Conservation (phyloP, 2,329 filamentous ascomycete species). For the Epichloe elymi region DNA sequence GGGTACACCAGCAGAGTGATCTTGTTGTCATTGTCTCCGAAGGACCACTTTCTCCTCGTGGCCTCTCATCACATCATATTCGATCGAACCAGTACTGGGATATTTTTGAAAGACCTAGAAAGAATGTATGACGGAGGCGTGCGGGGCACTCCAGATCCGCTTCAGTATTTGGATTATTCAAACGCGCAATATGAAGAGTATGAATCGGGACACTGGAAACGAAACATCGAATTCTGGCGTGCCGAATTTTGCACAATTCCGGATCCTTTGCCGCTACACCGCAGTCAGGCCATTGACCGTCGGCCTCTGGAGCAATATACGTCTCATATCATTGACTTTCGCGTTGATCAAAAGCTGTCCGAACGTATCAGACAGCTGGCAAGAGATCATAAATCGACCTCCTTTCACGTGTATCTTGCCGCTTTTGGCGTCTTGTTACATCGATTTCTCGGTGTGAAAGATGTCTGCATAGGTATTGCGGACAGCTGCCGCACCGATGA, state of each 20-base stretch:
- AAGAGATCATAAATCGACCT: constrained; percentile 5
- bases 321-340: background rate
- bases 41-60: background rate
- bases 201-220: background rate
- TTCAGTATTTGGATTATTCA: background rate
- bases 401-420: constrained; percentile 34
- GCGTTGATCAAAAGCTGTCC: background rate
- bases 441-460: constrained; percentile 17
- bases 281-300: background rate
- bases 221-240: background rate
- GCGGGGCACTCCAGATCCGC: background rate
- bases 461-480: constrained; percentile 34
- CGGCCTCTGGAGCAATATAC: background rate
- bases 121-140: background rate
- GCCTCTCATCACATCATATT: background rate
- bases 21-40: background rate
- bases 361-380: background rate
- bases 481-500: constrained; percentile 22
- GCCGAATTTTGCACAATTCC: background rate
- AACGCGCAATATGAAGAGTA: background rate
- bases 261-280: background rate
- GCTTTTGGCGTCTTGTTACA: constrained; percentile 25
- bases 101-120: background rate
- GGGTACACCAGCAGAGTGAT: background rate
- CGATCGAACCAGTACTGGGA: background rate